These are phyloP conservation scores for Claviceps purpurea DNA, from an alignment of 2,329 filamentous ascomycete genomes.

Conservation along the genomic window DNA sequence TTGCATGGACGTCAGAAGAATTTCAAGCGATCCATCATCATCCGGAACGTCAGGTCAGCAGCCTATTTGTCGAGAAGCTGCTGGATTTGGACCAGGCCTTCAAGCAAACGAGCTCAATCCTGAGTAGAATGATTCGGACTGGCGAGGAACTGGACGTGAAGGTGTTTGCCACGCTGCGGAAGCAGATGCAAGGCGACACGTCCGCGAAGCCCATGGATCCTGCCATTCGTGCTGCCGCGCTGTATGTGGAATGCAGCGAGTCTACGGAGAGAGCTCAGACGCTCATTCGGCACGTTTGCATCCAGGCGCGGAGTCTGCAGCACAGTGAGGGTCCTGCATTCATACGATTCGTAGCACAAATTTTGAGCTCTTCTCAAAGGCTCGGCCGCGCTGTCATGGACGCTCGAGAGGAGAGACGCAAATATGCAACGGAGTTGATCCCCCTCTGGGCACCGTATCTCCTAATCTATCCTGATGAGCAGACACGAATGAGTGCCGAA, in stretches of 20 bases:
- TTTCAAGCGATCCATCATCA: slow-evolving; percentile 30
- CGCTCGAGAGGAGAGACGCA: slow-evolving; percentile 10
- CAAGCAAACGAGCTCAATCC: slow-evolving; percentile 37
- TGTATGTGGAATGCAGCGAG: slow-evolving; percentile 35
- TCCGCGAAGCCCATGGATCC: slow-evolving; percentile 32
- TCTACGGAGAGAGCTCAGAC: slow-evolving; percentile 19
- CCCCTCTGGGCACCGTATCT: slow-evolving; percentile 39
- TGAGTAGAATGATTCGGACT: slow-evolving; percentile 42
- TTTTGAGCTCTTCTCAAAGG: slow-evolving; percentile 14
- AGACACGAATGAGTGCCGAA: slow-evolving; percentile 28
- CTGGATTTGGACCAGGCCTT: slow-evolving; percentile 47
- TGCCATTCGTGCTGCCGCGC: slow-evolving; percentile 42
- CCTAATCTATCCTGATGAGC: slow-evolving; percentile 31
- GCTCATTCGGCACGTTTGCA: slow-evolving; percentile 29
- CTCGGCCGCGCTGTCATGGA: slow-evolving; percentile 15
- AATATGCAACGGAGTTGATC: slow-evolving; percentile 13
- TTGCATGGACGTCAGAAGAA: slow-evolving; percentile 34
- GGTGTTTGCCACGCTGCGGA: slow-evolving; percentile 39
- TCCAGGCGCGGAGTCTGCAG: slow-evolving; percentile 30
- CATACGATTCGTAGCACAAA: slow-evolving; percentile 27
- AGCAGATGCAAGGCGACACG: slow-evolving; percentile 35
- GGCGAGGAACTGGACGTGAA: slow-evolving; percentile 35
- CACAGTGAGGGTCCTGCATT: slow-evolving; percentile 36
- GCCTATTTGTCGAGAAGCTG: slow-evolving; percentile 53
- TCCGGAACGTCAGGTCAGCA: slow-evolving; percentile 18